Conservation (phyloP, 1,139 yeast species). For the Diutina siamensis region DNA sequence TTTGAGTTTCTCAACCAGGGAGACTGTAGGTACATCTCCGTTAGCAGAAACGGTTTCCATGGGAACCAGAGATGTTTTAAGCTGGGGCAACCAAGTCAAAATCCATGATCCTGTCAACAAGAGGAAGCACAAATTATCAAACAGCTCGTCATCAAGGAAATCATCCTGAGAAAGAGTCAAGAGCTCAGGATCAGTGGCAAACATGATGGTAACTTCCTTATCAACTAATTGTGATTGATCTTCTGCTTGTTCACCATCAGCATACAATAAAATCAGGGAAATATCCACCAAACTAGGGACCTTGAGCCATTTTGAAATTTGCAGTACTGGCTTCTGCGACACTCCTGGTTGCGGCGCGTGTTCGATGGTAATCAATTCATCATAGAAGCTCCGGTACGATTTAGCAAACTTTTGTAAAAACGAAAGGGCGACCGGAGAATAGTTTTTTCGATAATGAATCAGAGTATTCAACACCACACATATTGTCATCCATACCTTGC, state of each 20-base stretch:
- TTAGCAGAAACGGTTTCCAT: neutral
- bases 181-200: conserved; percentile 13
- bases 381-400: conserved; percentile 21
- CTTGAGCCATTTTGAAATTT: conserved; percentile 34
- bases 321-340: conserved; percentile 17
- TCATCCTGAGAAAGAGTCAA: conserved; percentile 30
- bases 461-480: conserved; percentile 54
- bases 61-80: conserved; percentile 12
- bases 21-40: conserved; percentile 9
- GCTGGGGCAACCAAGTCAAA: conserved; percentile 42
- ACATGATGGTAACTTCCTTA: conserved; percentile 28
- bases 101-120: conserved; percentile 37
- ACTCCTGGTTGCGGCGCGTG: conserved; percentile 9
- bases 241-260: conserved; percentile 8
- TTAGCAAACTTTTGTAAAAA: conserved; percentile 22
- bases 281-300: conserved; percentile 24
- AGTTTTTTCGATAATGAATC: conserved; percentile 40
- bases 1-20: conserved; percentile 34
- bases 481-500: conserved; percentile 36
- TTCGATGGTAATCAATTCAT: conserved; percentile 15
- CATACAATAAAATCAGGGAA: conserved; percentile 19
- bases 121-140: conserved; percentile 39
- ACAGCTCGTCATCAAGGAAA: conserved; percentile 30
- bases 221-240: conserved; percentile 12
- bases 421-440: conserved; percentile 33